Evolutionary conservation across 352 stramenopile genomes (phyloP).

Genomic region (Globisporangium parvum): DNA sequence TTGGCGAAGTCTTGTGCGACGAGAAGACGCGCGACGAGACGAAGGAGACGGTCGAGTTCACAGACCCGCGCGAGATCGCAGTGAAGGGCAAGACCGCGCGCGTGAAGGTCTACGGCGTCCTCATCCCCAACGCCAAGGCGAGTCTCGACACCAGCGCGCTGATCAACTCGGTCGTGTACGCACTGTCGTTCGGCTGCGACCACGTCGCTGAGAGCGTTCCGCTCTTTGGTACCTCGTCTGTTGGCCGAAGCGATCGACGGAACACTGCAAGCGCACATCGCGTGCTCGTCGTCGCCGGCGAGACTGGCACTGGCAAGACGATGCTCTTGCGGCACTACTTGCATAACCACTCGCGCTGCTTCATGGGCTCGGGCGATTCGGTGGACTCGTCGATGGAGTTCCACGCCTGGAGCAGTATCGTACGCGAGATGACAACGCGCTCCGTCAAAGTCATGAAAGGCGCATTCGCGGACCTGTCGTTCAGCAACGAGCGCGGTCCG

Average conservation of each 20-base stretch:
- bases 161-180: slow-evolving; percentile 19
- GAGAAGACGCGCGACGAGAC: slow-evolving; percentile 53
- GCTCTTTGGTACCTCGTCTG: slow-evolving; percentile 27
- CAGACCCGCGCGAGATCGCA: slow-evolving; percentile 30
- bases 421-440: slow-evolving; percentile 29
- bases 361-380: slow-evolving; percentile 46
- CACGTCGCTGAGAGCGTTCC: slow-evolving; percentile 43
- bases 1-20: slow-evolving; percentile 72
- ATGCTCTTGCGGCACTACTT: slow-evolving; percentile 59
- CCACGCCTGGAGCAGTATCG: slow-evolving; percentile 51
- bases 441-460: slow-evolving; percentile 23
- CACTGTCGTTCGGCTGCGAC: slow-evolving; percentile 42
- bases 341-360: slow-evolving; percentile 42
- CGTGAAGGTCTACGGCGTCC: slow-evolving; percentile 45
- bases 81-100: slow-evolving; percentile 59
- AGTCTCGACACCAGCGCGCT: slow-evolving; percentile 28
- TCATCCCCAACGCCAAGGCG: slow-evolving; percentile 23
- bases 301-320: slow-evolving; percentile 59
- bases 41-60: slow-evolving; percentile 50
- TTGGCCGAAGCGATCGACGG: slow-evolving; percentile 5
- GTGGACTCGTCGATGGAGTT: slow-evolving; percentile 53
- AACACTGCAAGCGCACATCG: slow-evolving; percentile 16
- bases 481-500: background rate
- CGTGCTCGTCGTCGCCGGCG: slow-evolving; percentile 49
- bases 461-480: background rate